Base-by-base conservation (phyloP, 805 yeast genomes). In the Debaryomyces maramus region DNA sequence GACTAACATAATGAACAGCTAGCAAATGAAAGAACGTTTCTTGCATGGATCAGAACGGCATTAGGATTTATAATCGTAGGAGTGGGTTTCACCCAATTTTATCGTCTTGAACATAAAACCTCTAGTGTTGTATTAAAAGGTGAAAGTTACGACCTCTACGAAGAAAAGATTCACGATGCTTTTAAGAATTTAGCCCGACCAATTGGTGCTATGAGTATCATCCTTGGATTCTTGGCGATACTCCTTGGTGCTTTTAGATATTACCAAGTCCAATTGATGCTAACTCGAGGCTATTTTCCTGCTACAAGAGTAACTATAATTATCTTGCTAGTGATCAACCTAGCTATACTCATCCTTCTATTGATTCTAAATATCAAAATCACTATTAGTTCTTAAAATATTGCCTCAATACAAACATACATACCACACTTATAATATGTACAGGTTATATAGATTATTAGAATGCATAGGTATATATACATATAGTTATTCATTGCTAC, bases 11-110 rank as follows among this genome's bases (percentile, higher is more conserved):
- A n/a, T n/a, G n/a, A n/a, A 4, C 23, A 58, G 63, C 19, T 64
- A 43, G 65, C 70, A 26, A 63, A 62, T 41, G 68, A 64, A 40
- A 42, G 68, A 20, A 63, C 70, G 7, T 42, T 63, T 21, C 48
- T 64, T 6, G 50, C 61, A 3, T 63, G 67, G 67, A 38, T 56
- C 14, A 35, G 67, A 34, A 54, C 64, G 0, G 52, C 56, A 1
- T 6, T 48, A 10, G 39, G 51, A 6, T 60, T 62, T 35, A 28
- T 60, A 4, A 47, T 59, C 6, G 44, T 62, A 22, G 53, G 54
- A 0, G 42, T 63, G 13, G 57, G 51, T 2, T 48, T 56, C 22
- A 36, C 53, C 9, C 67, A 60, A 43, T 50, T 60, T 33, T 46
- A 47, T 36, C 40, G 54, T 14, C 22, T 62, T 8, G 53, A 55